Evolutionary conservation across 176 grass and related monocot species (phyloP).

Genomic region (Elymus sibiricus): DNA sequence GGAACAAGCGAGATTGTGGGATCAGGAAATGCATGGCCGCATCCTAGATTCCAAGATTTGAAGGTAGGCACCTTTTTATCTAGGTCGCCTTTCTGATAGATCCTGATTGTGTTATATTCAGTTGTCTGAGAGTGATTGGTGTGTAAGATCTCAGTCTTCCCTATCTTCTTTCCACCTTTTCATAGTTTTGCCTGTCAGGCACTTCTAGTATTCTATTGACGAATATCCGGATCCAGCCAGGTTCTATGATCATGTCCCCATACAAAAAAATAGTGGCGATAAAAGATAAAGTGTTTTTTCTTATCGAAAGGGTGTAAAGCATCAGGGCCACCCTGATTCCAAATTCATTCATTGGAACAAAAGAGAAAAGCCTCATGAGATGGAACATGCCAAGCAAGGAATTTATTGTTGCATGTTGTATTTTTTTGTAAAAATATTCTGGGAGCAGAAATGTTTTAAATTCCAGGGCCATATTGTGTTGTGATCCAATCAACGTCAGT

Average conservation of each 20-base stretch:
- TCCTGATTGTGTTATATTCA: conserved; percentile 29
- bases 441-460: background rate
- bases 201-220: background rate
- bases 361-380: conserved; percentile 1
- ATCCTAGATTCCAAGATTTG: conserved; percentile 24
- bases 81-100: conserved; percentile 24
- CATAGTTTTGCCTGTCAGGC: background rate
- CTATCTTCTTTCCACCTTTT: background rate
- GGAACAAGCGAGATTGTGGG: conserved; percentile 25
- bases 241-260: too few species aligned
- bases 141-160: background rate
- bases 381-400: background rate
- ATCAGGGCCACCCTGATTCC: background rate
- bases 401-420: background rate
- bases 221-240: too few species aligned
- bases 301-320: background rate
- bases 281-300: background rate
- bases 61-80: conserved; percentile 9
- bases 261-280: too few species aligned
- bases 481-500: background rate
- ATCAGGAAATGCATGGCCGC: conserved; percentile 7
- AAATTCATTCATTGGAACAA: background rate
- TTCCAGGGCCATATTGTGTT: background rate
- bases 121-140: background rate
- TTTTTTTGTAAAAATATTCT: background rate